Evolutionary conservation across 2,329 filamentous ascomycete species (phyloP), one percentile per base, ranked within the genome.

Genomic region (Diaporthe sp.): DNA sequence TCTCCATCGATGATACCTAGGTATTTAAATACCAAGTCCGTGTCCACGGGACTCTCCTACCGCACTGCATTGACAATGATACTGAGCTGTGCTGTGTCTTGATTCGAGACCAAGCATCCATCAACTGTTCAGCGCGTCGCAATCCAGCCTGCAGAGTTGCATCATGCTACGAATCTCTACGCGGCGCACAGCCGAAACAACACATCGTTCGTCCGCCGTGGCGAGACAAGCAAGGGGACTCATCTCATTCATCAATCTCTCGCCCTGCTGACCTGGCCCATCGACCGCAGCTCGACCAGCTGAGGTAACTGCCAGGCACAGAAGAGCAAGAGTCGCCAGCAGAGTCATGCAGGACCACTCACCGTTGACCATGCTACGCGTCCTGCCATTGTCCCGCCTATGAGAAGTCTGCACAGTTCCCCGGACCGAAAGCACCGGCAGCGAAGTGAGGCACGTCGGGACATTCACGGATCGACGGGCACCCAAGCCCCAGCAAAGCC

Each of bases 121-220:
- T 25, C 38, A 38, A n/a, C 12, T 1, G 19, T 4, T 25, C 17
- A 38, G 25, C 40, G 57, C 71, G 67, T 76, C 72, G 67, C 67
- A 76, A 71, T 58, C 33, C 30, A 42, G 22, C 57, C 66, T 57
- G 66, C 58, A 54, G 42, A 4, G 42, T 76, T 76, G 74, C 74
- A 76, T 76, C 74, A 74, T 76, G 12, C 50, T 22, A 67, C 72
- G 33, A 47, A 55, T 45, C n/a, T 67, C 60, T n/a, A 60, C 60
- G 50, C 42, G 25, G 45, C 45, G 71, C 74, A 40, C 38, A 70
- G 42, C 40, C 35, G 47, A 38, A 15, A 25, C 66, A 45, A 33
- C 19, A 22, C 60, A 30, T 66, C 17, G 19, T 40, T 8, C 12
- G 28, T 1, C 45, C 30, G 30, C 25, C 42, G 40, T 50, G 61